Conservation (phyloP, 2,329 filamentous ascomycete genomes). For the Malbranchea cinnamomea region DNA sequence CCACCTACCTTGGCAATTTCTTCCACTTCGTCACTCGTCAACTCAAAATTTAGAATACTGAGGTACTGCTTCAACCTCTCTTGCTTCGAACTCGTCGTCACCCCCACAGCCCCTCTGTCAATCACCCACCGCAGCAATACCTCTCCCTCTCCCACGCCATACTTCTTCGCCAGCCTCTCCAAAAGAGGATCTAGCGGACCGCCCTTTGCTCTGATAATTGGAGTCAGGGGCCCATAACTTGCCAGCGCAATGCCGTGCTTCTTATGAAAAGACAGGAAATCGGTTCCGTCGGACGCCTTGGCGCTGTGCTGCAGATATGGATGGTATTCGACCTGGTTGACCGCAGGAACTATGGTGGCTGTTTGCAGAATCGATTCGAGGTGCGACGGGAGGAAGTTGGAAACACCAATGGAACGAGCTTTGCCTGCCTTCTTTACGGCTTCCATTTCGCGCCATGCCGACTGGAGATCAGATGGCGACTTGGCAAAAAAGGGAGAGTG, state of each 20-base stretch:
- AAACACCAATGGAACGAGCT: slow-evolving; percentile 47
- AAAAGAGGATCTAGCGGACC: slow-evolving; percentile 42
- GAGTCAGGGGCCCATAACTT: slow-evolving; percentile 31
- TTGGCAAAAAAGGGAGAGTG: slow-evolving; percentile 45
- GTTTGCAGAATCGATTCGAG: slow-evolving; percentile 37
- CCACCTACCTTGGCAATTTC: slow-evolving; percentile 35
- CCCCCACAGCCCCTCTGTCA: slow-evolving; percentile 42
- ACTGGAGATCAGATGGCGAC: slow-evolving; percentile 39
- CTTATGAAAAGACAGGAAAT: slow-evolving; percentile 26
- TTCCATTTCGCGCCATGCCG: slow-evolving; percentile 47
- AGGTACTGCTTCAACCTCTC: slow-evolving; percentile 44
- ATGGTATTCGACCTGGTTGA: slow-evolving; percentile 32
- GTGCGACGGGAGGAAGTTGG: slow-evolving; percentile 42
- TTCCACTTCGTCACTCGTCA: slow-evolving; percentile 43
- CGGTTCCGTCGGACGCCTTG: too few relatives aligned
- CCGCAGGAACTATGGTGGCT: slow-evolving; percentile 25
- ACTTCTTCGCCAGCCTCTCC: slow-evolving; percentile 41
- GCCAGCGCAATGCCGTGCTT: slow-evolving; percentile 26
- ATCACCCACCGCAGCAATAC: slow-evolving; percentile 45
- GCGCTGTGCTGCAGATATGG: slow-evolving; percentile 34
- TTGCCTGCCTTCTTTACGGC: slow-evolving; percentile 41
- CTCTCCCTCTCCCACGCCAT: slow-evolving; percentile 42
- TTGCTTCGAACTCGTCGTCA: slow-evolving; percentile 48
- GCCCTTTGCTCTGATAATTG: slow-evolving; percentile 38
- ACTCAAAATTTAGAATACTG: slow-evolving; percentile 39